phyloP scores from a whole-genome alignment of 495 filamentous ascomycete genomes.

The Tuber magnatum region DNA sequence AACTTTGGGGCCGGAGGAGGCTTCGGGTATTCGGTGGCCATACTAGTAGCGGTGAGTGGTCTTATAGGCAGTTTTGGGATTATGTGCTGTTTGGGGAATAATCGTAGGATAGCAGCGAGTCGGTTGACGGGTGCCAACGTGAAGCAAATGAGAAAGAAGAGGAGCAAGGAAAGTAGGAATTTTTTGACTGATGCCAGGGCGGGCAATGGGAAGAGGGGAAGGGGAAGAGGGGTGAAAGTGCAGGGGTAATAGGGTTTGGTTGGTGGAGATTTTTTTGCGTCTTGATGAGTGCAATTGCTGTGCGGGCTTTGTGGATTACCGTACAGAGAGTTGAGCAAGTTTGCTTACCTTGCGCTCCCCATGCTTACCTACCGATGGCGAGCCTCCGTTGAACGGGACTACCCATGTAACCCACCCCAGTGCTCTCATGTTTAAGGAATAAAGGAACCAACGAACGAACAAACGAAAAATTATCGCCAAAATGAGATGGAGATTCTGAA shows the following conservation, averaged over 20 bases:
- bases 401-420: background rate
- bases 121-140: constrained; percentile 46
- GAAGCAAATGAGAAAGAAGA: constrained; percentile 31
- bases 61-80: constrained; percentile 44
- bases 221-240: constrained; percentile 14
- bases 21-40: constrained; percentile 47
- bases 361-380: background rate
- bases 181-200: constrained; percentile 7
- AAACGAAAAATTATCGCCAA: background rate
- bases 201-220: constrained; percentile 30
- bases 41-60: constrained; percentile 56
- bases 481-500: background rate
- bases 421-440: background rate
- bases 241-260: constrained; percentile 20
- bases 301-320: background rate
- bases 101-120: constrained; percentile 43
- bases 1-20: constrained; percentile 62
- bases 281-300: background rate
- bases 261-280: constrained; percentile 1
- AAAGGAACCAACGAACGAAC: background rate
- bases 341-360: background rate
- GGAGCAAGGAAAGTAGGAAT: constrained; percentile 15
- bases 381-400: background rate
- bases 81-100: constrained; percentile 42
- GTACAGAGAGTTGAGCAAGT: too few species aligned